These are phyloP conservation scores for Venturiaceae sp. DNA, from an alignment of 2,329 filamentous ascomycete genomes.

Conservation along the genomic window DNA sequence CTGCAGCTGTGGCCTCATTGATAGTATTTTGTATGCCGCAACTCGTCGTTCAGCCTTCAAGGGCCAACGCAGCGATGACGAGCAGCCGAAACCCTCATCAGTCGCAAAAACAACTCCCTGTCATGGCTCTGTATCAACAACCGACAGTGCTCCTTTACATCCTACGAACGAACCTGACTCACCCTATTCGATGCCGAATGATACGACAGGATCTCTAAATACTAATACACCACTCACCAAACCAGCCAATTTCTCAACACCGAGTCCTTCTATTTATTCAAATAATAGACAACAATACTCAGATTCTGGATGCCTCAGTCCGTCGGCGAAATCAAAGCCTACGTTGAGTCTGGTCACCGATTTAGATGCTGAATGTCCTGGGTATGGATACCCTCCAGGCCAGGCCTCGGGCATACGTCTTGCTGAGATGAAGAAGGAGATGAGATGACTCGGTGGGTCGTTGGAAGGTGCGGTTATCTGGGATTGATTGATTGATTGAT, in stretches of 20 bases:
- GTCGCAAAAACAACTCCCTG: neutral
- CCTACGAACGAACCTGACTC: neutral
- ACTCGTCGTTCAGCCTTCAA: neutral
- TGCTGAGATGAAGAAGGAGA: neutral
- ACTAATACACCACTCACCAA: neutral
- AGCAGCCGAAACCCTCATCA: too few relatives aligned
- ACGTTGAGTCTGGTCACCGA: neutral
- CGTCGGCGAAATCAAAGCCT: neutral
- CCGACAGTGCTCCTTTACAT: neutral
- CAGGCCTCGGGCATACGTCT: neutral
- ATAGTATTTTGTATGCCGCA: slow-evolving; percentile 4
- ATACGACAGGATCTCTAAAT: neutral
- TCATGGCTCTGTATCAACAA: neutral
- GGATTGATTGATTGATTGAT: too few relatives aligned
- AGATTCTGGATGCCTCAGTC: neutral
- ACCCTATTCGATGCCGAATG: neutral
- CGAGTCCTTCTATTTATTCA: neutral
- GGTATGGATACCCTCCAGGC: neutral
- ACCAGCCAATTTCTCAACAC: neutral
- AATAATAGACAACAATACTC: neutral
- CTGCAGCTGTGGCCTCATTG: neutral
- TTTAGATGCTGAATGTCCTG: neutral
- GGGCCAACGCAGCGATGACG: too few relatives aligned
- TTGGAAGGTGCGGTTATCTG: neutral
- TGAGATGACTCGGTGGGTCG: neutral